Percentiles rank a stretch among this genome's conserved stretches.
These are phyloP conservation scores for Septoria petroselini DNA, from an alignment of 2,329 filamentous ascomycete genomes.

Conservation along the genomic window DNA sequence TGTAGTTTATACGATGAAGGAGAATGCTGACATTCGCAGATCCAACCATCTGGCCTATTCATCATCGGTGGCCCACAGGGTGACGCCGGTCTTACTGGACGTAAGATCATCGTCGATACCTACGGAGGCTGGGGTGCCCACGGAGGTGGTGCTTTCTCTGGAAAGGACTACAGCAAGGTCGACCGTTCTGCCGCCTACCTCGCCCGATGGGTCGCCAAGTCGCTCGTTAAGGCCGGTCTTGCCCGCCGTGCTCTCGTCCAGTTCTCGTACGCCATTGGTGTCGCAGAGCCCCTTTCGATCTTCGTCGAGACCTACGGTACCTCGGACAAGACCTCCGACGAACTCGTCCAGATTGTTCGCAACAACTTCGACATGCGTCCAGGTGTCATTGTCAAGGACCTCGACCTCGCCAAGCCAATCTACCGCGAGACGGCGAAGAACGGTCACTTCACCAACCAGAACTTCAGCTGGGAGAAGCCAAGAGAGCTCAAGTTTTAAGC, in stretches of 20 bases:
- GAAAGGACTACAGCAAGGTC: constrained; percentile 99
- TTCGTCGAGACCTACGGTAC: constrained; percentile 98
- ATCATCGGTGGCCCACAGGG: constrained; percentile 99
- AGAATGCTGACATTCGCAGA: constrained; percentile 45
- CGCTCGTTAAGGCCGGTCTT: constrained; percentile 81
- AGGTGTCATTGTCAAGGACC: constrained; percentile 97
- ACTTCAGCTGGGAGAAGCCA: constrained; percentile 97
- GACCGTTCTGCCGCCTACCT: constrained; percentile 97
- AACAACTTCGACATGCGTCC: constrained; percentile 97
- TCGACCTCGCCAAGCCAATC: constrained; percentile 92
- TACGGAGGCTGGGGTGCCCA: constrained; percentile 99
- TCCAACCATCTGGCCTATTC: constrained; percentile 97
- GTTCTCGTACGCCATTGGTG: constrained; percentile 98
- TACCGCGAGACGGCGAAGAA: constrained; percentile 99
- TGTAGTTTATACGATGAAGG: background rate
- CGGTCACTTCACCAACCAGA: constrained; percentile 99
- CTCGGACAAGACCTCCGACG: constrained; percentile 79
- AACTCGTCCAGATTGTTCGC: constrained; percentile 91
- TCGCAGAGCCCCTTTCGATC: constrained; percentile 94
- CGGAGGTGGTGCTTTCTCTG: constrained; percentile 99
- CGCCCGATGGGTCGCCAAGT: constrained; percentile 98
- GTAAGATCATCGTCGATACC: constrained; percentile 99
- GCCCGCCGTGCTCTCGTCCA: constrained; percentile 92
- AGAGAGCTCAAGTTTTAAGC: constrained; percentile 87
- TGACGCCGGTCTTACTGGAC: constrained; percentile 96